Base-by-base conservation (phyloP, 768 basidiomycete genomes). In the Rubroboletus pulcherrimus region DNA sequence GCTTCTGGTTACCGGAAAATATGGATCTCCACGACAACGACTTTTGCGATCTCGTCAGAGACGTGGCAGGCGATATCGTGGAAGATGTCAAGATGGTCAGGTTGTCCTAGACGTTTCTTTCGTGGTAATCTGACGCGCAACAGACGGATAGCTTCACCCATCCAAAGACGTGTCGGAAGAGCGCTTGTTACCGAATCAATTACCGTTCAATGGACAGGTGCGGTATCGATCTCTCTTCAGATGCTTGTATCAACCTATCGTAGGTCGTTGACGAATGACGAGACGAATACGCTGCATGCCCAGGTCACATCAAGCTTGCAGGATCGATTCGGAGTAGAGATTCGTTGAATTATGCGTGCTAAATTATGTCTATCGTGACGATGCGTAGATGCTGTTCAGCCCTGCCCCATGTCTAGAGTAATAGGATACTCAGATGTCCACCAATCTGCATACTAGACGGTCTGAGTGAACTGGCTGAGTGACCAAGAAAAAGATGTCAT, bases 201-300 rank as follows among this genome's bases (percentile, higher is more conserved):
- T 99, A 98, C 71, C 78, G 95, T 55, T 97, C 95, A 30, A 96
- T 98, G 94, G 96, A 98, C 71, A 86, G 88, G 91, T 89, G 63
- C 57, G 75, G 19, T 9, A 4, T 33, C 55, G 19, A 26, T 42
- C 35, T 40, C 17, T 54, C 37, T 15, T 40, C 5, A 14, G 21
- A 21, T 17, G 41, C 33, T 31, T 49, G 48, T 53, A 59, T 42
- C 62, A 39, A 60, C 33, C 33, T 37, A 26, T 41, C 24, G 3
- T 53, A 93, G 93, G 70, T 93, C 91, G 8, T 70, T 98, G 58
- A 86, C 89, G 15, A 95, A 94, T 61, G 89, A 91, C 26, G 94
- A 98, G 72, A 85, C 88, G 41, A 96, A 96, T 70, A 72, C 72
- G n/a, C 73, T 96, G 47, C 93, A 98, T 63, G 73, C 73, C 40